Percentiles rank a stretch among this genome's conserved stretches.
Conservation (phyloP, 441 rosid species). For the Aquilaria agallochum region DNA sequence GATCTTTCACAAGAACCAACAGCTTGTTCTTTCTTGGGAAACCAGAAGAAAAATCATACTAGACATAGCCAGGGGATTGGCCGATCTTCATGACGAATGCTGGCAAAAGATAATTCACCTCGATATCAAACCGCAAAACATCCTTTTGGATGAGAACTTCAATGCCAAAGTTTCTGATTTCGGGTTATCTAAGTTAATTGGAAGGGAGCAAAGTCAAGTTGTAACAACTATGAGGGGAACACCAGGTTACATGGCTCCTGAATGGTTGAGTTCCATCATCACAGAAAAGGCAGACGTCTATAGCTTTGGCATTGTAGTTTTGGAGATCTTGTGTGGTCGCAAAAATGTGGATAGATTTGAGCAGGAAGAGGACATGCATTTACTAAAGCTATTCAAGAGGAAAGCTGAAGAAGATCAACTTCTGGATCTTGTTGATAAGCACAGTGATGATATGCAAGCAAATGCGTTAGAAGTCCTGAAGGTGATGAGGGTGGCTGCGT, state of each 20-base stretch:
- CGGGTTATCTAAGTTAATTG: constrained; percentile 26
- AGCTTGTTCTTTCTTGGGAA: constrained; percentile 20
- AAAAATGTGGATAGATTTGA: constrained; percentile 19
- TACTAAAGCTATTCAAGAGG: constrained; percentile 2
- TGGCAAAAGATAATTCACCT: constrained; percentile 22
- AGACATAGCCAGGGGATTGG: constrained; percentile 11
- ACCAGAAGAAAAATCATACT: constrained; percentile 9
- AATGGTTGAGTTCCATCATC: constrained; percentile 24
- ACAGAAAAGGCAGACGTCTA: constrained; percentile 30
- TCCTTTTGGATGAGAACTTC: constrained; percentile 23
- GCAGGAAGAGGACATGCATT: constrained; percentile 11
- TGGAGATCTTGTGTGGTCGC: constrained; percentile 23
- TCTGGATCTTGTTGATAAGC: constrained; percentile 6
- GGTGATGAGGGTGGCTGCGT: constrained; percentile 16
- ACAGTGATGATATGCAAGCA: constrained; percentile 5
- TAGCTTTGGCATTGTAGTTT: constrained; percentile 28
- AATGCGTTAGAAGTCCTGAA: constrained; percentile 1
- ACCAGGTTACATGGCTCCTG: constrained; percentile 19
- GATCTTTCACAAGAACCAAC: not conserved
- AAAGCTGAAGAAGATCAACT: constrained; percentile 8
- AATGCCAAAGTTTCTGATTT: constrained; percentile 34
- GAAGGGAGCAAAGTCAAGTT: constrained; percentile 22
- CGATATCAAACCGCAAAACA: constrained; percentile 20
- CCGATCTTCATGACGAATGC: constrained; percentile 14
- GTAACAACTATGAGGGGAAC: constrained; percentile 30